phyloP scores from a whole-genome alignment of 192 early-diverging fungal species.

The Allomyces macrogynus region DNA sequence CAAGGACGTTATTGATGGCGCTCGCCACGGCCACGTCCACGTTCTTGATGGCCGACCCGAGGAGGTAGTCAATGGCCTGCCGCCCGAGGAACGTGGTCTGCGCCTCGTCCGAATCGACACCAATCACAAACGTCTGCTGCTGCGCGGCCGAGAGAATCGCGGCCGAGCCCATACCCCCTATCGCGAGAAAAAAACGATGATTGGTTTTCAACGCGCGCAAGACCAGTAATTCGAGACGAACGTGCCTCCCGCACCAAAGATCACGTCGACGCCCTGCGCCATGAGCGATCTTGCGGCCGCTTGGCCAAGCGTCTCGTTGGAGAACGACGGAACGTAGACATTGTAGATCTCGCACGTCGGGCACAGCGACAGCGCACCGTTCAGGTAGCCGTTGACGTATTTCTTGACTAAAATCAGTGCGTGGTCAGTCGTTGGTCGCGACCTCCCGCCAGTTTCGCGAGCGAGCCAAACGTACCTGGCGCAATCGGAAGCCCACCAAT shows the following conservation, averaged over 20 bases:
- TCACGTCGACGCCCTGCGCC: constrained; percentile 6
- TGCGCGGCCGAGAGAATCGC: constrained; percentile 8
- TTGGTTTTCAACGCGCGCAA: not conserved
- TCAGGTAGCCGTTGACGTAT: constrained; percentile 8
- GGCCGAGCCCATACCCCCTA: constrained; percentile 2
- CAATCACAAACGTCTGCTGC: constrained; percentile 9
- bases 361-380: constrained; percentile 4
- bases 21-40: not conserved
- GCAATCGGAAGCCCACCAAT: constrained; percentile 7
- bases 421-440: too few species aligned
- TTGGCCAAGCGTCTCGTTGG: not conserved
- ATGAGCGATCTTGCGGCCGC: constrained; percentile 1
- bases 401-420: not conserved
- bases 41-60: not conserved
- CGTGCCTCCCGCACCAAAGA: constrained; percentile 11
- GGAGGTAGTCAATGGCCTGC: not conserved
- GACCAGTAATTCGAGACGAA: not conserved
- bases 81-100: constrained; percentile 3
- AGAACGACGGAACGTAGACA: not conserved
- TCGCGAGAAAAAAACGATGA: not conserved
- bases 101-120: constrained; percentile 12
- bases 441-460: too few species aligned
- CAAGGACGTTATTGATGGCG: not conserved
- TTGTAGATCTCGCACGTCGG: constrained; percentile 2
- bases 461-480: not conserved